phyloP scores from a whole-genome alignment of 345 rosid species.

The Barbarea vulgaris region DNA sequence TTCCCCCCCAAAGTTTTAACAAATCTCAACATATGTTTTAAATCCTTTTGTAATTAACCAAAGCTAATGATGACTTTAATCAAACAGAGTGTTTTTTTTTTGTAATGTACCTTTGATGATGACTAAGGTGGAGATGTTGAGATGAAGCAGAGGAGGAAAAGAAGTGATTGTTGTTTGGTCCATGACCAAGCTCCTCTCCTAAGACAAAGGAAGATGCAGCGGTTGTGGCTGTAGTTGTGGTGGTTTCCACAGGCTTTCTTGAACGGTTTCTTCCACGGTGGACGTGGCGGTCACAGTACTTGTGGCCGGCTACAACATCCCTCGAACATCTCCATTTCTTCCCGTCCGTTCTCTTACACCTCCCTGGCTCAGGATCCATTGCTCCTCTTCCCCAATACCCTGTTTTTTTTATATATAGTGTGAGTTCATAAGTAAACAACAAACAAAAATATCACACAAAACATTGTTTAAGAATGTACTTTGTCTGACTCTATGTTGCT shows the following conservation, averaged over 20 bases:
- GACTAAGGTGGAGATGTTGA: constrained; percentile 36
- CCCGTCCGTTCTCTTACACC: constrained; percentile 86
- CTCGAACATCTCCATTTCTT: constrained; percentile 97
- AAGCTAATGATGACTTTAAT: constrained; percentile 11
- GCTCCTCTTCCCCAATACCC: constrained; percentile 62
- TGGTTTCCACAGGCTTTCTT: constrained; percentile 98
- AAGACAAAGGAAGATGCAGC: constrained; percentile 32
- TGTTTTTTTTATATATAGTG: background rate
- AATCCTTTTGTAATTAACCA: constrained; percentile 4
- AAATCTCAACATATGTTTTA: background rate
- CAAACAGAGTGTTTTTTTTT: background rate
- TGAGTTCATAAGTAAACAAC: constrained; percentile 15
- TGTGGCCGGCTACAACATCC: constrained; percentile 76
- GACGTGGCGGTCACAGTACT: constrained; percentile 97
- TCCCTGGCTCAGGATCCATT: constrained; percentile 80
- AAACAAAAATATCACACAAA: constrained; percentile 21
- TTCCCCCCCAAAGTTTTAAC: constrained; percentile 8
- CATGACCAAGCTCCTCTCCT: constrained; percentile 31
- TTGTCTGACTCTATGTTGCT: background rate
- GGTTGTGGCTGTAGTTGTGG: constrained; percentile 11
- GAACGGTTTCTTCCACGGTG: constrained; percentile 99
- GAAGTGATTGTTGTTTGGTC: constrained; percentile 33
- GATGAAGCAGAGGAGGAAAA: constrained; percentile 35
- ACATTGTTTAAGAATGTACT: background rate
- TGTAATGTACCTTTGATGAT: constrained; percentile 31